These are phyloP conservation scores for Dactylis glomerata DNA, from an alignment of 176 grass and related monocot species.

Conservation along the genomic window DNA sequence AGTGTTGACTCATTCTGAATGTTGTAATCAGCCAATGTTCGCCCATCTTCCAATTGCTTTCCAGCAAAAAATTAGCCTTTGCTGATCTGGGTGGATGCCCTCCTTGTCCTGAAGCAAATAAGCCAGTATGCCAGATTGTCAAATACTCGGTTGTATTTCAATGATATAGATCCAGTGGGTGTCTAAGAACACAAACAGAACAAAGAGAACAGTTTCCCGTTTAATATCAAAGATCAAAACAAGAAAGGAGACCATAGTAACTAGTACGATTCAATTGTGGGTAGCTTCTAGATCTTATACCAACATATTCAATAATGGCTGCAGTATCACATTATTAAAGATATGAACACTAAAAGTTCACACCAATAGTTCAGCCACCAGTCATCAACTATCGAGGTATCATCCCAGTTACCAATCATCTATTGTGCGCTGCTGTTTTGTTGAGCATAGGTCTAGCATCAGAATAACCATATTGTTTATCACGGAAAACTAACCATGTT, in stretches of 20 bases:
- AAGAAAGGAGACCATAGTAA: background rate
- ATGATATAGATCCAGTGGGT: background rate
- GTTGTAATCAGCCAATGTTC: slow-evolving; percentile 85
- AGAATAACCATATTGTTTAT: too few species aligned
- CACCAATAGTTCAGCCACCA: background rate
- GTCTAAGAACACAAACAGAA: background rate
- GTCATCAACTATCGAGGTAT: too few species aligned
- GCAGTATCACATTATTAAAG: background rate
- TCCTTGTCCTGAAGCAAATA: slow-evolving; percentile 63
- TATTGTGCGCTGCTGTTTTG: too few species aligned
- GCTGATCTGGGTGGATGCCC: slow-evolving; percentile 76
- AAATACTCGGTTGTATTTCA: background rate
- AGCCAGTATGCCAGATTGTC: background rate
- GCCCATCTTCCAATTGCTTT: slow-evolving; percentile 79
- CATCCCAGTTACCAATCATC: too few species aligned
- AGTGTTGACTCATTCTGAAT: slow-evolving; percentile 88
- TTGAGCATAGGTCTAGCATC: too few species aligned
- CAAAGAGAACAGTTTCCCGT: rapidly evolving
- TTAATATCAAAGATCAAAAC: background rate
- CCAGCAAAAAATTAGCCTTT: slow-evolving; percentile 79
- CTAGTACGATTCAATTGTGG: background rate
- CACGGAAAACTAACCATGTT: too few species aligned
- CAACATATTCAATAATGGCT: background rate
- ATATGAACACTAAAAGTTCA: background rate
- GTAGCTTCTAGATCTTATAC: background rate